Percentiles rank a stretch among this genome's conserved stretches.
Conservation (phyloP, 1,284 basidiomycete genomes). For the Cryptococcus wingfieldii region DNA sequence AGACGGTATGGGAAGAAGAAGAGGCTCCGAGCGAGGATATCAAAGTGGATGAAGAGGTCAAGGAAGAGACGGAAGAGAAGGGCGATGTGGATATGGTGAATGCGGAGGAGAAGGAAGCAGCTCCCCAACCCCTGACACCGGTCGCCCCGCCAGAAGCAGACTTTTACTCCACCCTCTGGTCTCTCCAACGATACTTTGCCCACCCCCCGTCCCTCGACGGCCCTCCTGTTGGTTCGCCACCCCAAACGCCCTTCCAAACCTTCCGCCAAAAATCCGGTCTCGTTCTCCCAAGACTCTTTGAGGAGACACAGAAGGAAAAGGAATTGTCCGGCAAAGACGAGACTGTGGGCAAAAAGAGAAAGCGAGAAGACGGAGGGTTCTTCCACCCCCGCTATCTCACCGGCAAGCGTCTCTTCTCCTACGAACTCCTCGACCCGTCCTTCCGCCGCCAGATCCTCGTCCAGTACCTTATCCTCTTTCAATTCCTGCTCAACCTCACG, state of each 20-base stretch:
- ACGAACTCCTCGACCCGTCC: constrained; percentile 43
- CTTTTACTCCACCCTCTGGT: constrained; percentile 47
- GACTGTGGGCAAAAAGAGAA: constrained; percentile 22
- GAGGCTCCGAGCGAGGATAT: not conserved
- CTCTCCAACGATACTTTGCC: constrained; percentile 45
- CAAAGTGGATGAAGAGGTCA: constrained; percentile 6
- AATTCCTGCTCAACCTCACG: constrained; percentile 43
- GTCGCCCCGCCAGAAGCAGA: constrained; percentile 15
- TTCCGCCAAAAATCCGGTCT: constrained; percentile 39
- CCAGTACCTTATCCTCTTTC: constrained; percentile 48
- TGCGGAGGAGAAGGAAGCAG: constrained; percentile 6
- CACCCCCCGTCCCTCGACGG: constrained; percentile 41
- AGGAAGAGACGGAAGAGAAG: constrained; percentile 19
- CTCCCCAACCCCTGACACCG: not conserved
- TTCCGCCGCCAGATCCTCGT: constrained; percentile 48
- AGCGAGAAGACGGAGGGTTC: constrained; percentile 26
- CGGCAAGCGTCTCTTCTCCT: constrained; percentile 36
- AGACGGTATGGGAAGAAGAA: constrained; percentile 39
- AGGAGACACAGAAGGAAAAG: constrained; percentile 37
- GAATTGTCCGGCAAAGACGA: constrained; percentile 31
- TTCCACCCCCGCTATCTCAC: constrained; percentile 47
- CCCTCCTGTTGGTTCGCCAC: constrained; percentile 19
- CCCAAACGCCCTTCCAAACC: constrained; percentile 29
- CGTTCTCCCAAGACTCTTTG: constrained; percentile 38
- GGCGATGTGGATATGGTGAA: constrained; percentile 6